phyloP scores from a whole-genome alignment of 2,329 filamentous ascomycete genomes.

The Amauroascus verrucosus region DNA sequence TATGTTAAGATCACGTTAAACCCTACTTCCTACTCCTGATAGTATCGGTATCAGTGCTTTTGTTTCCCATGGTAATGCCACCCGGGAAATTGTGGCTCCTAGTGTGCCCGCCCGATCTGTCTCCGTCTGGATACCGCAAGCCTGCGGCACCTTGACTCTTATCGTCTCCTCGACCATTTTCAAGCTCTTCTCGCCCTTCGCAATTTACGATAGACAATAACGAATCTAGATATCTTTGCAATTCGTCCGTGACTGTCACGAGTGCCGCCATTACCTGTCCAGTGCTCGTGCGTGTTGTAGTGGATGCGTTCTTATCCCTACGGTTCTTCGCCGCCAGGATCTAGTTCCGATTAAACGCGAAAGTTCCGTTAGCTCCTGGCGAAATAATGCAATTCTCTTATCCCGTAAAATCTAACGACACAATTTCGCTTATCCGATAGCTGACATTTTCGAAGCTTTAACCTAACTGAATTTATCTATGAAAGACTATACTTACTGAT shows the following conservation, averaged over 20 bases:
- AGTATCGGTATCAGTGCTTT: not conserved
- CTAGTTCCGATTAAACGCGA: no score
- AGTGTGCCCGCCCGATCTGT: not conserved
- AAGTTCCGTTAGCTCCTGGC: no score
- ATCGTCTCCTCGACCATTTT: not conserved
- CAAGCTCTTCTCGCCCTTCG: not conserved
- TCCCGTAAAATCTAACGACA: no score
- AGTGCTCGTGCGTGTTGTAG: not conserved
- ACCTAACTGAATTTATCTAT: not conserved
- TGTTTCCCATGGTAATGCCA: not conserved
- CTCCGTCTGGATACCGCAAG: not conserved
- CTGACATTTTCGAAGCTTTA: no score
- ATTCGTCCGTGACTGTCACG: conserved; percentile 2
- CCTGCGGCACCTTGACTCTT: not conserved
- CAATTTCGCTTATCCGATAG: not conserved
- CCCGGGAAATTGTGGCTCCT: not conserved
- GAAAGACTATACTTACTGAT: not conserved
- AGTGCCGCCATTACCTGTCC: not conserved
- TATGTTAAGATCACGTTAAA: not conserved
- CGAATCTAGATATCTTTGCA: conserved; percentile 4
- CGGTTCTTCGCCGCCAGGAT: no score
- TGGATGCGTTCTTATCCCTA: no score
- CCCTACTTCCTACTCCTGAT: not conserved
- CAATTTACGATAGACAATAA: not conserved
- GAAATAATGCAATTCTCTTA: no score